Percentiles rank a stretch among this genome's conserved stretches.
These are phyloP conservation scores for Avicennia marina DNA, from an alignment of 257 asterid species.

Conservation along the genomic window DNA sequence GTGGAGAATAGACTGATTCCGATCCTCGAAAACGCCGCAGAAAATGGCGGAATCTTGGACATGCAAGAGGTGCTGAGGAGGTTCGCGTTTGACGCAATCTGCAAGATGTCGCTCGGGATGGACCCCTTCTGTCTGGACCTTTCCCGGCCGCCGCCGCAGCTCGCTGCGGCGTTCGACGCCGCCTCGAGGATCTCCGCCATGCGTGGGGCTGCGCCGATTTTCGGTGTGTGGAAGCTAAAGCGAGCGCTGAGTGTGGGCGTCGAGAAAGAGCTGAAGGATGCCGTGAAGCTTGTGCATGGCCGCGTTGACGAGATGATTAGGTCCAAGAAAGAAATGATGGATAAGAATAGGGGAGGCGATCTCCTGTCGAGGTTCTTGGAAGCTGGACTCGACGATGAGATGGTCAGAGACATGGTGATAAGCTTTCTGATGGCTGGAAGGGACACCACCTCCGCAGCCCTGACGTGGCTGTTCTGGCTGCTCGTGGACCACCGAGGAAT, in stretches of 20 bases:
- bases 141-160: slow-evolving; percentile 30
- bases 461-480: slow-evolving; percentile 63
- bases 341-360: slow-evolving; percentile 18
- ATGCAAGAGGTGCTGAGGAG: slow-evolving; percentile 60
- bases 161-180: slow-evolving; percentile 50
- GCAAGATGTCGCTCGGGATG: slow-evolving; percentile 40
- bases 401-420: slow-evolving; percentile 42
- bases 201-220: slow-evolving; percentile 50
- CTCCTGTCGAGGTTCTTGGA: slow-evolving; percentile 42
- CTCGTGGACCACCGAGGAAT: slow-evolving; percentile 28
- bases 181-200: slow-evolving; percentile 48
- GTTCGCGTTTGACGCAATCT: slow-evolving; percentile 51
- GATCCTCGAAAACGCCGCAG: slow-evolving; percentile 28
- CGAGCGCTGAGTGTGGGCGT: slow-evolving; percentile 43
- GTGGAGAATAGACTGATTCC: slow-evolving; percentile 36
- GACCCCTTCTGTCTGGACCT: slow-evolving; percentile 42
- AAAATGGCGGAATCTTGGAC: slow-evolving; percentile 23
- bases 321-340: slow-evolving; percentile 18
- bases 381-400: slow-evolving; percentile 34
- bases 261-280: slow-evolving; percentile 43
- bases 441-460: slow-evolving; percentile 62
- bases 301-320: slow-evolving; percentile 36
- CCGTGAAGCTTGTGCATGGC: slow-evolving; percentile 32
- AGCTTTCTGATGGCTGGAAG: slow-evolving; percentile 58
- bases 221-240: slow-evolving; percentile 52